phyloP scores from a whole-genome alignment of 345 rosid species.

The Linum trigynum region DNA sequence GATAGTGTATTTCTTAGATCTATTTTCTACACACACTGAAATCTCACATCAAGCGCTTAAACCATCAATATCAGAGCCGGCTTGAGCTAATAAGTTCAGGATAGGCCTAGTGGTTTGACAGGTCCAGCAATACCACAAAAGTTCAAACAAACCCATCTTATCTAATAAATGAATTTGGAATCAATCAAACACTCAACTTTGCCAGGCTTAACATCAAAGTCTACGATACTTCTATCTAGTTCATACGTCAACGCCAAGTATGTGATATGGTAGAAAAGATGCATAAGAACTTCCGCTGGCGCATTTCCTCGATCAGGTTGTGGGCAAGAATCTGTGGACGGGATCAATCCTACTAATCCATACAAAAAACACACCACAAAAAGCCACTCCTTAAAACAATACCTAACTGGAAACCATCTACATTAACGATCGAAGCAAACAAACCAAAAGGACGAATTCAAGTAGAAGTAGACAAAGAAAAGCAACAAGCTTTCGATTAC shows the following conservation, averaged over 20 bases:
- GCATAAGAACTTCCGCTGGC: background rate
- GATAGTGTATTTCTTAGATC: too few species aligned
- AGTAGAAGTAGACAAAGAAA: background rate
- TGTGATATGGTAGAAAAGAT: background rate
- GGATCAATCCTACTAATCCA: background rate
- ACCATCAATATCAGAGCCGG: background rate
- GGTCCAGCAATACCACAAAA: too few species aligned
- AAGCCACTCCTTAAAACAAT: background rate
- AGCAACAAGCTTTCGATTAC: slow-evolving; percentile 12
- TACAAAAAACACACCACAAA: background rate
- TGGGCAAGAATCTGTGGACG: slow-evolving; percentile 1
- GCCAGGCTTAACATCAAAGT: background rate
- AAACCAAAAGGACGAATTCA: background rate
- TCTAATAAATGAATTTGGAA: background rate
- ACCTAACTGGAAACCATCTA: background rate
- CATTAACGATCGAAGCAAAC: background rate
- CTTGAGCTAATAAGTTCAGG: background rate
- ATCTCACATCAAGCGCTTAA: too few species aligned
- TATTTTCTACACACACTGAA: too few species aligned
- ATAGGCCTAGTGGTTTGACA: background rate
- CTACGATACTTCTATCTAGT: background rate
- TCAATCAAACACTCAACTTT: background rate
- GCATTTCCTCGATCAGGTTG: slow-evolving; percentile 18
- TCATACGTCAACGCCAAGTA: background rate
- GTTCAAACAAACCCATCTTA: background rate